Evolutionary conservation across 2,329 filamentous ascomycete species (phyloP), one percentile per base, ranked within the genome.

Genomic region (Botrytis pseudocinerea): DNA sequence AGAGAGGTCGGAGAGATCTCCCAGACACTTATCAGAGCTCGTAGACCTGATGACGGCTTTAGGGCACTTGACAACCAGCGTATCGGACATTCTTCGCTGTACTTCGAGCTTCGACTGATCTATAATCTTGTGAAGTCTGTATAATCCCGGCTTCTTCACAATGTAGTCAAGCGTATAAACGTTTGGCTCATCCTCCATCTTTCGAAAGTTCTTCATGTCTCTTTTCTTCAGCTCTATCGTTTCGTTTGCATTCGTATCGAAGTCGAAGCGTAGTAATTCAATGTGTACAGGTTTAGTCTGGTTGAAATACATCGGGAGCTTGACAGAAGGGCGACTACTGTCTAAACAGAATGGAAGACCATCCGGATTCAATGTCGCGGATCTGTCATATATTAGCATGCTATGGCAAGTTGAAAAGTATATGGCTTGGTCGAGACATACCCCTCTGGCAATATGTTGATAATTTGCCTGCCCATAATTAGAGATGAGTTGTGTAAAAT

Each of bases 381-480:
- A 96, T 28, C 90, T 92, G 78, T 48, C 73, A 70, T 73, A 44
- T 69, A 63, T 75, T 68, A 77, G 68, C 20, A 68, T 20, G 20
- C 46, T 46, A 60, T 25, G 42, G 32, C 12, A 46, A 28, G 18
- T 35, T 70, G 22, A 60, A 32, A 20, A 63, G 7, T 32, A 57
- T 9, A 57, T 42, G 18, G 16, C 16, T 44, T 32, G 9, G 74
- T n/a, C 40, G 28, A 18, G 46, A 80, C 86, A 77, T 82, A 92
- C 85, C 97, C 97, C 85, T 99, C 96, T 2, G 96, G 96, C 72
- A 99, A 85, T 80, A 99, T 97, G 81, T 99, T 96, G 82, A 99
- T 95, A 78, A 98, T 97, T 84, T 98, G 95, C 82, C 94, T 96
- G 80, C 96, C 96, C 83, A 97, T 88, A 76, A 99, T 98, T 79